phyloP scores from a whole-genome alignment of 495 filamentous ascomycete genomes.

The Umbilicaria muhlenbergii region DNA sequence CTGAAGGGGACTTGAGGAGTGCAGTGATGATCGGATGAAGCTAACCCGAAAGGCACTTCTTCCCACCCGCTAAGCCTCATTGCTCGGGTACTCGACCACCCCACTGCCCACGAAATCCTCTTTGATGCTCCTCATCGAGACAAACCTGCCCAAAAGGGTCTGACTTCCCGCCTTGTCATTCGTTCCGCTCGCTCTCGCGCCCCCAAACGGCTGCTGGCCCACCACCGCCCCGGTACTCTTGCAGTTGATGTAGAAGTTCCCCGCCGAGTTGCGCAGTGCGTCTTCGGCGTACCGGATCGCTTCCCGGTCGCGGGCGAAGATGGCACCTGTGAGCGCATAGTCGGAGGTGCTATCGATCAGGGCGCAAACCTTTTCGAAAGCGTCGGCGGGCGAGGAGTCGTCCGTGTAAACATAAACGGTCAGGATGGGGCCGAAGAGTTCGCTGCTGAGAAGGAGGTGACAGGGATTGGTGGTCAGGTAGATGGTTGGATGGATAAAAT shows the following conservation, averaged over 20 bases:
- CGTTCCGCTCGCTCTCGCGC: constrained; percentile 70
- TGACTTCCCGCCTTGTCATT: constrained; percentile 84
- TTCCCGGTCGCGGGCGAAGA: constrained; percentile 56
- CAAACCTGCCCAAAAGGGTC: constrained; percentile 61
- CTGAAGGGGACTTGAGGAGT: no score
- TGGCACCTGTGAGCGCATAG: constrained; percentile 64
- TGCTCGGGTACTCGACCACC: constrained; percentile 69
- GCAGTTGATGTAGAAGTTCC: constrained; percentile 88
- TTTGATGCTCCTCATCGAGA: constrained; percentile 74
- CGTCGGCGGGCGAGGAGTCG: constrained; percentile 30
- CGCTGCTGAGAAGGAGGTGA: constrained; percentile 43
- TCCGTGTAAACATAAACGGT: constrained; percentile 47
- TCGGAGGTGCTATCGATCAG: constrained; percentile 50
- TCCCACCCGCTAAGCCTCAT: constrained; percentile 21
- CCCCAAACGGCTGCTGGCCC: constrained; percentile 85
- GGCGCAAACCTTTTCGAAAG: constrained; percentile 33
- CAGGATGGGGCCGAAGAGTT: constrained; percentile 50
- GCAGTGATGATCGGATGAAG: no score
- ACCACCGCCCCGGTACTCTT: constrained; percentile 88
- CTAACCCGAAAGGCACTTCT: no score
- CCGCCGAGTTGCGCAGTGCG: constrained; percentile 56
- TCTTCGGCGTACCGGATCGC: constrained; percentile 59
- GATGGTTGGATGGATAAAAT: constrained; percentile 53
- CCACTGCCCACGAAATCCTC: constrained; percentile 65
- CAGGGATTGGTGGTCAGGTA: constrained; percentile 49